Base-by-base conservation (phyloP, 129 eudicot genomes). In the Tanacetum coccineum region DNA sequence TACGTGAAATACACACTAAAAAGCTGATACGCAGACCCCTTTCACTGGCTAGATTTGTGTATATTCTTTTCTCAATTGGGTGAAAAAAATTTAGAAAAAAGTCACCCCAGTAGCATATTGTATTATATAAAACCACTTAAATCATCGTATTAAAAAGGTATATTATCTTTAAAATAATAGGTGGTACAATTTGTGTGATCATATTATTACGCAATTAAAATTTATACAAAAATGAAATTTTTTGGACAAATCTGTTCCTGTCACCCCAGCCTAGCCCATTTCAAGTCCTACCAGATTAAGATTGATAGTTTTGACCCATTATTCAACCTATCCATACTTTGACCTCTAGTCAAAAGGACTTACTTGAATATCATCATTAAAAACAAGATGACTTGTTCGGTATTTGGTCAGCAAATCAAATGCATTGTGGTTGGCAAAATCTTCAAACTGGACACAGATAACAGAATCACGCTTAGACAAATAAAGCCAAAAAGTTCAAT, bases 351-450 rank as follows among this genome's bases (percentile, higher is more conserved):
- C 26, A 62, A 52, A 30, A 58, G 36, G 17, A 17, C 17, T 58
- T 76, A 93, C 98, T 96, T 93, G 98, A 62, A 93, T 93, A 72
- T 93, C 98, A 82, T 93, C 96, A 56, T 88, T 93, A 70, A 88
- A 93, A 55, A 93, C 98, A 39, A 93, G 98, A 78, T 93, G 96
- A 64, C 87, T 73, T 51, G 85, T 73, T 61, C 98, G 86, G 79
- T 88, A 93, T 77, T 71, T 93, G 21, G 75, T 65, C 76, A 93
- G 89, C 76, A 93, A 80, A 44, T 93, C 95, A 68, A 93, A 93
- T 17, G 98, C 98, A 40, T 92, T 92, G 78, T 92, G 98, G 90
- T 92, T 92, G 62, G 96, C 98, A 78, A 92, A 91, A 82, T 92
- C 98, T 82, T 92, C 96, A 84, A 92, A 92, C 80, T 76, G 47